Evolutionary conservation across 441 rosid species (phyloP).

Genomic region (Pelargonium fulgidum): DNA sequence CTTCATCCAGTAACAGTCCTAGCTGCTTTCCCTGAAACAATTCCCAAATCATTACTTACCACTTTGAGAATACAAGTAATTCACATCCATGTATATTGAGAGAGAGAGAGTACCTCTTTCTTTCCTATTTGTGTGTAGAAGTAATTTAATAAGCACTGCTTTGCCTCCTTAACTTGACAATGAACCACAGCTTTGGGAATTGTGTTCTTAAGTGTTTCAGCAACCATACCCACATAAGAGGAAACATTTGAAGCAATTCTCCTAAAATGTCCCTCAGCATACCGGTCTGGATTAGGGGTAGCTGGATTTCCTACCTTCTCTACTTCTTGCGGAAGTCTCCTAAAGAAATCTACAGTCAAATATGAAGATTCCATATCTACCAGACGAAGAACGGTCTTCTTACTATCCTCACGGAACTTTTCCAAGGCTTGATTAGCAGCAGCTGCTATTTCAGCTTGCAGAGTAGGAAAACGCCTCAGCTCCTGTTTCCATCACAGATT

Average conservation of each 20-base stretch:
- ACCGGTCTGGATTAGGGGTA: slow-evolving; percentile 51
- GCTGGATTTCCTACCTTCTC: slow-evolving; percentile 51
- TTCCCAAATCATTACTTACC: neutral
- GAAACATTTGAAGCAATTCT: slow-evolving; percentile 92
- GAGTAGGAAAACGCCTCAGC: slow-evolving; percentile 83
- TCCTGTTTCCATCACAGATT: slow-evolving; percentile 47
- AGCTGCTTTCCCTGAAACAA: slow-evolving; percentile 68
- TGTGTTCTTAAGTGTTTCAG: slow-evolving; percentile 72
- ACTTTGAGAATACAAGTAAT: too few relatives aligned
- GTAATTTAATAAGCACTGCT: slow-evolving; percentile 69
- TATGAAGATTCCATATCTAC: slow-evolving; percentile 98
- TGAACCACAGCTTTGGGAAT: slow-evolving; percentile 92
- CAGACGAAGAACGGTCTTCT: slow-evolving; percentile 72
- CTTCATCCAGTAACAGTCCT: slow-evolving; percentile 87
- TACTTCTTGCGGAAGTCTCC: slow-evolving; percentile 76
- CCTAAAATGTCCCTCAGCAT: slow-evolving; percentile 70
- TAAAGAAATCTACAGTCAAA: slow-evolving; percentile 90
- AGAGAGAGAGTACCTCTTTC: slow-evolving; percentile 57
- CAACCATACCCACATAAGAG: slow-evolving; percentile 80
- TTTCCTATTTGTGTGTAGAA: slow-evolving; percentile 86
- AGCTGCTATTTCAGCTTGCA: slow-evolving; percentile 77
- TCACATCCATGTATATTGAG: too few relatives aligned
- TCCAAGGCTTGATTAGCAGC: slow-evolving; percentile 89
- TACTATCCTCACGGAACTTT: slow-evolving; percentile 87
- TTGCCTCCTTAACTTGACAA: slow-evolving; percentile 93